These are phyloP conservation scores for Taphrina sp. DNA, from an alignment of 1,139 yeast genomes.

Conservation along the genomic window DNA sequence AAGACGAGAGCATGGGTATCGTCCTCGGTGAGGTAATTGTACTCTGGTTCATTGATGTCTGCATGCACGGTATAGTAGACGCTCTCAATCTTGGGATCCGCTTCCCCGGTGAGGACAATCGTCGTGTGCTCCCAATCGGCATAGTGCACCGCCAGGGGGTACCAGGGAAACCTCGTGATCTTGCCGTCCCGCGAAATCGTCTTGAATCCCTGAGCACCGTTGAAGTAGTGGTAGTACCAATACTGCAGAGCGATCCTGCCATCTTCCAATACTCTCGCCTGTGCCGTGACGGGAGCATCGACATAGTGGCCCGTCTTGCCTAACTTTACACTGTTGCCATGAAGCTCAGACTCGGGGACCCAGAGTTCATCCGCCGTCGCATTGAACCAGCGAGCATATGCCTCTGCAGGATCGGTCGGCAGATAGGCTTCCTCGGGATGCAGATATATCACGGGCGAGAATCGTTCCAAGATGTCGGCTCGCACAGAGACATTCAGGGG, in stretches of 20 bases:
- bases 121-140: constrained; percentile 33
- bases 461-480: constrained; percentile 1
- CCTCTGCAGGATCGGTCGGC: constrained; percentile 17
- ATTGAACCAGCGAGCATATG: constrained; percentile 10
- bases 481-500: constrained; percentile 8
- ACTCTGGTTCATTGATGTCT: constrained; percentile 32
- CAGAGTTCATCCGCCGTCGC: constrained; percentile 23
- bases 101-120: constrained; percentile 8
- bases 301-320: constrained; percentile 12
- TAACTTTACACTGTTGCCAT: constrained; percentile 7
- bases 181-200: constrained; percentile 16
- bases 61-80: constrained; percentile 32
- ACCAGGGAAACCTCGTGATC: constrained; percentile 27
- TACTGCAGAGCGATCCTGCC: constrained; percentile 29
- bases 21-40: constrained; percentile 11
- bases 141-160: constrained; percentile 30
- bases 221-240: constrained; percentile 30
- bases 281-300: constrained; percentile 30
- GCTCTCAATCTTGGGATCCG: constrained; percentile 15
- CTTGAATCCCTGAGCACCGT: constrained; percentile 32
- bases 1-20: constrained; percentile 25
- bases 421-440: constrained; percentile 30
- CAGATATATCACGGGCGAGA: constrained; percentile 23
- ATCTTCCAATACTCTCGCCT: constrained; percentile 24
- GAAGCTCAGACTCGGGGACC: constrained; percentile 12